Base-by-base conservation (phyloP, 2,329 filamentous ascomycete species). In the Stemphylium lycopersici region DNA sequence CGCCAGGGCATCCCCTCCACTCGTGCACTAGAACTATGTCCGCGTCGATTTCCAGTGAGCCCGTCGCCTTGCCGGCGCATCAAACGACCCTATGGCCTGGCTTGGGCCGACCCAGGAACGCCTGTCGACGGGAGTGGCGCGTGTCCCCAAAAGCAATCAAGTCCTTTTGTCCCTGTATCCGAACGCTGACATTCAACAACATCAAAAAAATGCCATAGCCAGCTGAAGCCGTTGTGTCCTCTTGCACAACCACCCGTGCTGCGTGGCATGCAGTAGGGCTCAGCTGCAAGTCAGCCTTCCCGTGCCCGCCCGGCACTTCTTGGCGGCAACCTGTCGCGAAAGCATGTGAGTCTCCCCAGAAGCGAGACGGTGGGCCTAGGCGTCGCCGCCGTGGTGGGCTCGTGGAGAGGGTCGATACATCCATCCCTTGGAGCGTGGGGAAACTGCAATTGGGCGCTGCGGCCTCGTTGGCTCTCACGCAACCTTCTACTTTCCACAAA, bases 231-330 rank as follows among this genome's bases (percentile, higher is more conserved):
- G 18, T 41, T 49, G 52, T 51, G 18, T 43, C 43, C 48, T 55
- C 41, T 48, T 54, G 55, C 45, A 47, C 52, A 22, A 56, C 50
- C 26, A 51, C 60, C 51, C 48, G 52, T 49, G 56, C 41, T 45
- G 47, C 40, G 53, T 57, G 51, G 44, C 44, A 52, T 53, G 53
- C 44, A 54, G 49, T 55, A 61, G 59, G 57, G 56, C 50, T 48
- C 56, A 44, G 32, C 59, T 65, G 63, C 61, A 63, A 48, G 58
- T 64, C 56, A 66, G 54, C 53, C 51, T 64, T 31, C 55, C 59
- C 61, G 61, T 49, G 49, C 61, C 48, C 60, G 55, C 54, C 56
- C 57, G 46, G 59, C 63, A 48, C 48, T 54, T 48, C 63, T 62
- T 41, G 61, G 55, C 58, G 46, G 55, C 44, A 58, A 46, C 47